Evolutionary conservation across 208 protist genomes (phyloP).

Genomic region (Endotrypanum monterogeii): DNA sequence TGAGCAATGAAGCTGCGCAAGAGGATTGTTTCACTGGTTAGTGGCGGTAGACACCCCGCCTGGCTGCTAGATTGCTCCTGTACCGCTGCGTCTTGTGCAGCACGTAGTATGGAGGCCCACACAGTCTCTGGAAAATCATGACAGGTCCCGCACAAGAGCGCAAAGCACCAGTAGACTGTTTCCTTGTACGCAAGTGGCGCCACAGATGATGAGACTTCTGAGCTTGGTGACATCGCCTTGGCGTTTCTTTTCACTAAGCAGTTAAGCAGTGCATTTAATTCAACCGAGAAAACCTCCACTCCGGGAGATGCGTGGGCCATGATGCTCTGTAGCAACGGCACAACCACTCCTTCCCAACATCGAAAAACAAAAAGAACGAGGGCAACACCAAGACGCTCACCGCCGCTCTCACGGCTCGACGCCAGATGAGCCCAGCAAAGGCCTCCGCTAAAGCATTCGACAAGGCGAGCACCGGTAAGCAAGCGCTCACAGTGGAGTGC

Average conservation of each 20-base stretch:
- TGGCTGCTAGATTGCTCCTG: neutral
- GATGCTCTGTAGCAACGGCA: slow-evolving; percentile 20
- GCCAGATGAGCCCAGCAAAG: slow-evolving; percentile 18
- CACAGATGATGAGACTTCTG: neutral
- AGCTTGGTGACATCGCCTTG: neutral
- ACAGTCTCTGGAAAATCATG: slow-evolving; percentile 16
- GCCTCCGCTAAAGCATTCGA: slow-evolving; percentile 5
- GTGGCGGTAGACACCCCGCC: neutral
- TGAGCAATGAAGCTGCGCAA: slow-evolving; percentile 31
- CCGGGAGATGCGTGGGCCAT: neutral
- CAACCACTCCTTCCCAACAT: slow-evolving; percentile 14
- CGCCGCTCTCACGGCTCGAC: neutral
- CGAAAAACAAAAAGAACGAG: slow-evolving; percentile 20
- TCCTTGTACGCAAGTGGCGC: neutral
- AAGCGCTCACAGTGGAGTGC: slow-evolving; percentile 17
- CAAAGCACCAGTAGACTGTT: slow-evolving; percentile 26
- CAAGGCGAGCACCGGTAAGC: slow-evolving; percentile 9
- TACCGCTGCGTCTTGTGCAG: slow-evolving; percentile 11
- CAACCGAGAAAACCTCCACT: neutral
- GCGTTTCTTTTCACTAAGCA: neutral
- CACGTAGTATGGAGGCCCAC: slow-evolving; percentile 22
- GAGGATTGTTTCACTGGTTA: slow-evolving; percentile 18
- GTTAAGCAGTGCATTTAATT: slow-evolving; percentile 8
- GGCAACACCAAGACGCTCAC: slow-evolving; percentile 26
- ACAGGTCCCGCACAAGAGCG: slow-evolving; percentile 27